Evolutionary conservation across 2,329 filamentous ascomycete species (phyloP).

Genomic region (Raffaelea arxii): DNA sequence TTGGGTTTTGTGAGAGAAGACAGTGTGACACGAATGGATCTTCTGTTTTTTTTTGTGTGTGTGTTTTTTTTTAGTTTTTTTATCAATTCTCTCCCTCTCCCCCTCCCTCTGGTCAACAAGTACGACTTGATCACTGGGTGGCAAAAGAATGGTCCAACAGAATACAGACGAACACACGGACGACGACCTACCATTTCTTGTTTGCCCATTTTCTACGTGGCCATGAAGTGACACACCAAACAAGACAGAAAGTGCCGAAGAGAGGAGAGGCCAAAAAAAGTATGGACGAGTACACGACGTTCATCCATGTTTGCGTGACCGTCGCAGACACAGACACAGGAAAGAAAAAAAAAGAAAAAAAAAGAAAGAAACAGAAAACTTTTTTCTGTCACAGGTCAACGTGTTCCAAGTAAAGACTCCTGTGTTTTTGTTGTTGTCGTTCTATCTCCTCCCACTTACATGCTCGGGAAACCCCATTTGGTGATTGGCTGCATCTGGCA

Average conservation of each 20-base stretch:
- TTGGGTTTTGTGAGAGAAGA: neutral
- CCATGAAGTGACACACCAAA: neutral
- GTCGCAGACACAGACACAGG: no score
- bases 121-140: no score
- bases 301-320: no score
- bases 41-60: neutral
- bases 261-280: no score
- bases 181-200: neutral
- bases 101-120: neutral
- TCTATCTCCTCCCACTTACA: no score
- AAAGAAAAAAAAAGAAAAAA: neutral
- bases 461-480: no score
- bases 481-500: no score
- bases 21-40: neutral
- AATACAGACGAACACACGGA: neutral
- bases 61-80: neutral
- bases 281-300: no score
- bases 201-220: neutral
- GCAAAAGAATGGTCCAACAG: neutral
- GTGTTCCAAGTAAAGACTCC: no score
- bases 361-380: neutral
- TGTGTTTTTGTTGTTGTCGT: no score
- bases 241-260: neutral
- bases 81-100: neutral
- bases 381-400: no score